phyloP scores from a whole-genome alignment of 768 basidiomycete species.

The Russula olivacea region DNA sequence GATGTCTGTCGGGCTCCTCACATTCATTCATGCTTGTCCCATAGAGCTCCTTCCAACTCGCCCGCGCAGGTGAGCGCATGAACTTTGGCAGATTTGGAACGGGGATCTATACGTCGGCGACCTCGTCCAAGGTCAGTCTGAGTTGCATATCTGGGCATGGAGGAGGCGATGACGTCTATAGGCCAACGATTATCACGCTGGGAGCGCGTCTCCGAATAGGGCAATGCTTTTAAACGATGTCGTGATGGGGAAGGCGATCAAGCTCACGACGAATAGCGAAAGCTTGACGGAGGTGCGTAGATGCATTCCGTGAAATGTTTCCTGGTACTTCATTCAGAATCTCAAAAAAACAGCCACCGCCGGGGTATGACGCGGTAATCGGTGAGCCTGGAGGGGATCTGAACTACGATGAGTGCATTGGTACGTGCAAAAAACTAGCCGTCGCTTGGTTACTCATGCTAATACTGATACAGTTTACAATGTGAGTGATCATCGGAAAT shows the following conservation, averaged over 20 bases:
- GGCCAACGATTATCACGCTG: slow-evolving; percentile 27
- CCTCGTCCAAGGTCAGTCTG: slow-evolving; percentile 28
- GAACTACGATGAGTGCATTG: slow-evolving; percentile 30
- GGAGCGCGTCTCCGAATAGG: slow-evolving; percentile 18
- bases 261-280: slow-evolving; percentile 15
- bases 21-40: neutral
- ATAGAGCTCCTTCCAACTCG: slow-evolving; percentile 27
- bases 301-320: neutral
- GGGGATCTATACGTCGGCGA: slow-evolving; percentile 30
- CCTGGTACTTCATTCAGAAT: neutral
- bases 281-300: slow-evolving; percentile 24
- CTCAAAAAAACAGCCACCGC: slow-evolving; percentile 24
- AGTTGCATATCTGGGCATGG: neutral
- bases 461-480: slow-evolving; percentile 22
- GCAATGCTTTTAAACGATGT: slow-evolving; percentile 29
- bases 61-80: slow-evolving; percentile 16
- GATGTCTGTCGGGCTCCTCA: too few species aligned
- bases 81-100: slow-evolving; percentile 28
- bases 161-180: slow-evolving; percentile 1
- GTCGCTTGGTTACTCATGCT: neutral
- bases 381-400: slow-evolving; percentile 29
- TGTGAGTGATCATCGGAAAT: slow-evolving; percentile 15
- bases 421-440: slow-evolving; percentile 14
- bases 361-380: slow-evolving; percentile 27
- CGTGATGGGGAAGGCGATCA: slow-evolving; percentile 26